Evolutionary conservation across 2,329 filamentous ascomycete genomes (phyloP).

Genomic region (Myriangium duriaei): DNA sequence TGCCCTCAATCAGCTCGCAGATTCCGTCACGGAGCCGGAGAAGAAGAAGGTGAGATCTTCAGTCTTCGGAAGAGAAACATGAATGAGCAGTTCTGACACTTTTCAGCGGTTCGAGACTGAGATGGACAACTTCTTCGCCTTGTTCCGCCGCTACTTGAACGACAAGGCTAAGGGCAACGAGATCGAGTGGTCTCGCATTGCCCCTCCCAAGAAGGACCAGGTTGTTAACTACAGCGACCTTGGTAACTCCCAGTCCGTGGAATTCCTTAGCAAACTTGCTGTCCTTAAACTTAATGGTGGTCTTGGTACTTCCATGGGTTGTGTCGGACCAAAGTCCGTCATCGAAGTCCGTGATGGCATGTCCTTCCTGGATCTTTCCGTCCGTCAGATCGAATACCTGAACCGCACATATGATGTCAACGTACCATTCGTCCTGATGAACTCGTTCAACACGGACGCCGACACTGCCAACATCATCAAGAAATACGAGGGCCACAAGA

Average conservation of each 20-base stretch:
- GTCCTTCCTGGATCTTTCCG: slow-evolving; percentile 98
- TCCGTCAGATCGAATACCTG: slow-evolving; percentile 97
- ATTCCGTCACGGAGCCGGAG: slow-evolving; percentile 69
- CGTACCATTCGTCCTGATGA: slow-evolving; percentile 98
- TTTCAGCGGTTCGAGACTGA: slow-evolving; percentile 79
- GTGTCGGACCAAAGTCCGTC: slow-evolving; percentile 97
- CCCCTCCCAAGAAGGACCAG: slow-evolving; percentile 82
- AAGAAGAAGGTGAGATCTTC: slow-evolving; percentile 57
- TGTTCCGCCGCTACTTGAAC: slow-evolving; percentile 96
- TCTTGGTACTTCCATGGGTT: slow-evolving; percentile 98
- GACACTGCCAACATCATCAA: slow-evolving; percentile 99
- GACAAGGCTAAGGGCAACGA: slow-evolving; percentile 97
- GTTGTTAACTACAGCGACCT: slow-evolving; percentile 91
- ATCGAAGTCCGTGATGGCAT: slow-evolving; percentile 99
- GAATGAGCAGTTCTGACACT: slow-evolving; percentile 4
- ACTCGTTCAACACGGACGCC: slow-evolving; percentile 99
- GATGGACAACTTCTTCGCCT: slow-evolving; percentile 99
- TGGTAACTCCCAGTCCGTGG: slow-evolving; percentile 76
- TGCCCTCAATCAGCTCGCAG: slow-evolving; percentile 79
- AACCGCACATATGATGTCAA: slow-evolving; percentile 97
- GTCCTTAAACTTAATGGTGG: slow-evolving; percentile 99
- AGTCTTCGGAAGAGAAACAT: slow-evolving; percentile 17
- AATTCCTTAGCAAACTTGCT: slow-evolving; percentile 92
- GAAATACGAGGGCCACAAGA: slow-evolving; percentile 99
- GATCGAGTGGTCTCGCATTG: slow-evolving; percentile 94